Conservation (phyloP, 2,329 filamentous ascomycete species). For the Mariannaea sp. region DNA sequence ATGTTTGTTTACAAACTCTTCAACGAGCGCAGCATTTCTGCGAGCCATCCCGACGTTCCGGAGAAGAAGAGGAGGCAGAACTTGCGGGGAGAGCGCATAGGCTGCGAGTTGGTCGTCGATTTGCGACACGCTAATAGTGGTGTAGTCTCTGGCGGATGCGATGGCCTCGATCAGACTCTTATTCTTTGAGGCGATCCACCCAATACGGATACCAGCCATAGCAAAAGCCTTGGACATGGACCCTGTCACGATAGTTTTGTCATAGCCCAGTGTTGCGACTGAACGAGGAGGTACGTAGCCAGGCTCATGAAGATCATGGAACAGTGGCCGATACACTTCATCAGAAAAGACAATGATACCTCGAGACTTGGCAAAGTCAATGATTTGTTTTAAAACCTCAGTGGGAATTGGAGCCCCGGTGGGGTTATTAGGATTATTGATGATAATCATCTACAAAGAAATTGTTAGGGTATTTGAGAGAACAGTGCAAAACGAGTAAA, state of each 20-base stretch:
- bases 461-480: no score
- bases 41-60: slow-evolving; percentile 68
- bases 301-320: slow-evolving; percentile 66
- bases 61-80: slow-evolving; percentile 49
- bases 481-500: not conserved
- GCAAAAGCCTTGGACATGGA: slow-evolving; percentile 87
- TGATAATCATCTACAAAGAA: slow-evolving; percentile 47
- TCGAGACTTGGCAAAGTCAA: slow-evolving; percentile 65
- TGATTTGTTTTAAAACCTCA: slow-evolving; percentile 62
- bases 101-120: slow-evolving; percentile 79
- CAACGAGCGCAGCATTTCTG: slow-evolving; percentile 69
- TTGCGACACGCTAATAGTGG: slow-evolving; percentile 83
- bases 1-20: slow-evolving; percentile 54
- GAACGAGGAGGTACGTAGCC: slow-evolving; percentile 60
- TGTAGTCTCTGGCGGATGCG: slow-evolving; percentile 75
- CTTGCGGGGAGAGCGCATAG: slow-evolving; percentile 66
- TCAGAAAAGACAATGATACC: slow-evolving; percentile 73
- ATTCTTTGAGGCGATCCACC: slow-evolving; percentile 78
- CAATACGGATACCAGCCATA: slow-evolving; percentile 78
- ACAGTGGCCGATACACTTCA: slow-evolving; percentile 84
- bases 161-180: slow-evolving; percentile 64
- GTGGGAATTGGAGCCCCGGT: slow-evolving; percentile 73
- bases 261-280: slow-evolving; percentile 72
- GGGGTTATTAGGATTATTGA: slow-evolving; percentile 81
- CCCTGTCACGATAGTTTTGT: slow-evolving; percentile 71